Evolutionary conservation across 768 basidiomycete genomes (phyloP), one percentile per base, ranked within the genome.

Genomic region (Boletus sp.): DNA sequence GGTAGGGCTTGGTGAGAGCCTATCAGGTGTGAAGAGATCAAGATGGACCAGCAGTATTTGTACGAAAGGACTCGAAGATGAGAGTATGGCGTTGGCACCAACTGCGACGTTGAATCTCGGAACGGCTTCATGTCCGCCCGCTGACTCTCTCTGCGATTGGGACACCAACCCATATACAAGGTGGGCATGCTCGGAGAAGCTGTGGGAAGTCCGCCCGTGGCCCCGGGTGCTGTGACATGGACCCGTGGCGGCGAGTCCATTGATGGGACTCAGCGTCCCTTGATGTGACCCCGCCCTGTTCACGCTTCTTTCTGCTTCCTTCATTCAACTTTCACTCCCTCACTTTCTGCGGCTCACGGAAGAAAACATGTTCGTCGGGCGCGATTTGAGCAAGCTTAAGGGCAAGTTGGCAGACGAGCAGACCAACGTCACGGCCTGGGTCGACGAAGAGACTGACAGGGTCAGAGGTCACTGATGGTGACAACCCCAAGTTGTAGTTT

Each of bases 391-490:
- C 80, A 11, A 94, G 80, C 41, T 83, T 80, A 52, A 88, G 75
- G 1, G 92, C 90, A 5, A 91, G 77, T 30, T 71, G 71, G 1
- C 80, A 78, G 37, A 92, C 77, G n/a, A 89, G 73, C 0, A 78
- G 74, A 11, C 81, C 76, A 0, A 85, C 84, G 17, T 87, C 89
- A 4, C 69, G 75, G 0, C 88, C 90, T 55, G 84, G 80, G 67
- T 92, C 87, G 0, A 81, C 79, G 9, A 94, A 79, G 55, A 94
- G 82, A 61, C 89, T 90, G 15, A 80, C 76, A 0, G 90, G 81
- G 62, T 90, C 90, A 2, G 83, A 78, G 0, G 88, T 89, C 90
- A 94, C 92, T 28, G 7, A 47, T 32, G 47, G 11, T 46, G 37
- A 7, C 28, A 51, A 53, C 46, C 48, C 14, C 56, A 29, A 40